Conservation (phyloP, 164 flowering plant species). For the Pachysandra terminalis region DNA sequence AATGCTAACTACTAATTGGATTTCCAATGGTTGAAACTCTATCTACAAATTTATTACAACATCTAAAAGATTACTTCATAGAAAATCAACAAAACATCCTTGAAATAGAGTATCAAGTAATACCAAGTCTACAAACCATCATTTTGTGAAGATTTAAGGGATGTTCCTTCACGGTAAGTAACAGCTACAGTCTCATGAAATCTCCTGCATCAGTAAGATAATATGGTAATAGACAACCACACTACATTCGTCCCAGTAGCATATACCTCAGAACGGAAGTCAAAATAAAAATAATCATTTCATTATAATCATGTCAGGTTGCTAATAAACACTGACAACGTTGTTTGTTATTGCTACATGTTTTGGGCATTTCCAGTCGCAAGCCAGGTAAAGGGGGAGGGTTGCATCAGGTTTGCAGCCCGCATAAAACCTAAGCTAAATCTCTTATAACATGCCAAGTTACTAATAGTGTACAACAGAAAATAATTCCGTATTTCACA, state of each 20-base stretch:
- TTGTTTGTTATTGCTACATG: too few relatives aligned
- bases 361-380: too few relatives aligned
- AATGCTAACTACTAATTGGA: not conserved
- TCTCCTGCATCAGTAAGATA: constrained; percentile 31
- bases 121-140: constrained; percentile 10
- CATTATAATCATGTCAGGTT: too few relatives aligned
- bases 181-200: constrained; percentile 28
- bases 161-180: constrained; percentile 13
- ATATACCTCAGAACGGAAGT: not conserved
- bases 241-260: not conserved
- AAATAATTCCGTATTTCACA: too few relatives aligned
- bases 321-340: too few relatives aligned
- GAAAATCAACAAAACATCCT: not conserved
- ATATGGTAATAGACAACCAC: not conserved
- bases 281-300: not conserved
- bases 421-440: too few relatives aligned
- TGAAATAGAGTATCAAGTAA: not conserved
- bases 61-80: not conserved
- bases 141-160: constrained; percentile 23
- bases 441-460: too few relatives aligned
- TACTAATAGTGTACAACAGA: too few relatives aligned
- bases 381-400: too few relatives aligned
- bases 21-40: too few relatives aligned
- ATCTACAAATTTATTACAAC: not conserved
- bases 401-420: too few relatives aligned